Evolutionary conservation across 2,329 filamentous ascomycete species (phyloP).

Genomic region (Sclerotinia sclerotiorum): DNA sequence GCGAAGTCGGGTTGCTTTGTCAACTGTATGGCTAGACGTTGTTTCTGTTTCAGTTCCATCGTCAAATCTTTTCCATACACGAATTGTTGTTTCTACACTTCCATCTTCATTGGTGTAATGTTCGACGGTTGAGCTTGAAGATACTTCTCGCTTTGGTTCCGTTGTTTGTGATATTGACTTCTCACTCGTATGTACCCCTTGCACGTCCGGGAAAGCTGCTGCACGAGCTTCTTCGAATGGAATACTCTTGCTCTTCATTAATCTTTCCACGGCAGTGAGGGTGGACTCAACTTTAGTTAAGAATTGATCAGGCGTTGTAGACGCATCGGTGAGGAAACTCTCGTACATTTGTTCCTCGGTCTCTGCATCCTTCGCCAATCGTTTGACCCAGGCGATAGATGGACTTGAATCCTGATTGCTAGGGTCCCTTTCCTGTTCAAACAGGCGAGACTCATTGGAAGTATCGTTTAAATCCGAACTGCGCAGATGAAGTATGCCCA

Average conservation of each 20-base stretch:
- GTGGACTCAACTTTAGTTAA: conserved; percentile 12
- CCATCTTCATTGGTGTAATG: conserved; percentile 27
- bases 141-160: conserved; percentile 20
- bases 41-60: conserved; percentile 28
- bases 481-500: conserved; percentile 21
- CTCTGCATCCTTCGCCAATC: conserved; percentile 15
- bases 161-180: not conserved
- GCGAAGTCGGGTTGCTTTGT: not conserved
- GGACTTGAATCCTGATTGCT: not conserved
- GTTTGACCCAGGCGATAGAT: not conserved
- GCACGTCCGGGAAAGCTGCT: not conserved
- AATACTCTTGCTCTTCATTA: conserved; percentile 3
- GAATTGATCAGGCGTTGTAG: conserved; percentile 11
- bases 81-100: conserved; percentile 26
- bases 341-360: conserved; percentile 40
- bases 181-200: not conserved
- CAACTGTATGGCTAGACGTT: conserved; percentile 15
- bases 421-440: not conserved
- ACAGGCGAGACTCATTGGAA: not conserved
- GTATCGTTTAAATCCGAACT: not conserved
- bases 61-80: conserved; percentile 23
- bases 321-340: conserved; percentile 24
- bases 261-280: conserved; percentile 12
- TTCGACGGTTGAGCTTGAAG: conserved; percentile 24
- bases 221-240: not conserved